Evolutionary conservation across 768 basidiomycete species (phyloP), one percentile per base, ranked within the genome.

Genomic region (Wakefieldia striispora): DNA sequence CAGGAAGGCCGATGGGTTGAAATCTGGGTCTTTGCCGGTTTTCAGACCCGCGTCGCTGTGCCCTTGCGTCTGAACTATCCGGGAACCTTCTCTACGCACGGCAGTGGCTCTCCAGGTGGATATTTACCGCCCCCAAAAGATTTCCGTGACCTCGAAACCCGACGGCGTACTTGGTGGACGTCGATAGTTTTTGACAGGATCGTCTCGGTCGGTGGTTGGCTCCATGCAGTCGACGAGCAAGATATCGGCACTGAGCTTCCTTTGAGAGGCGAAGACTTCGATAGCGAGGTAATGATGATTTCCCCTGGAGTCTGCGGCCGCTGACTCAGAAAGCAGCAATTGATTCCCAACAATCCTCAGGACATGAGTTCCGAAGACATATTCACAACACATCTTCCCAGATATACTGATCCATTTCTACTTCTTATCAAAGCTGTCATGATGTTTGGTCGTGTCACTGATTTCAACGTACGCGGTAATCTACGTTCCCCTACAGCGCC

Each of bases 121-220:
- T 93, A 91, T 66, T 72, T 93, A 13, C 82, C 85, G 3, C 87
- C 90, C 13, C 90, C 90, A 0, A 88, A 80, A 62, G 86, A 87
- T 62, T 64, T 81, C 37, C 79, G 78, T 17, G 91, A 92, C 55
- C 68, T 91, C 47, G 90, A 93, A 69, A 83, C 80, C 37, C 75
- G 90, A 52, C 76, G 91, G 43, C 77, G 91, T 45, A 86, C 89
- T 5, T 93, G 91, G 91, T 93, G 90, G 90, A 91, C 91, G 87
- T 84, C 88, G 17, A 82, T 93, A 35, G 70, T 91, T 40, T 91
- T 92, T 64, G 90, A 93, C 66, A 84, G 90, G 24, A 89, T 91
- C 40, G 81, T 80, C 31, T 85, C 84, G 33, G 80, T 85, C 21
- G 89, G 88, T 37, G 90, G 91, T 16, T 93, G 91, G 91, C 77